Conservation (phyloP, 495 filamentous ascomycete species). For the Penicillium pulvis region DNA sequence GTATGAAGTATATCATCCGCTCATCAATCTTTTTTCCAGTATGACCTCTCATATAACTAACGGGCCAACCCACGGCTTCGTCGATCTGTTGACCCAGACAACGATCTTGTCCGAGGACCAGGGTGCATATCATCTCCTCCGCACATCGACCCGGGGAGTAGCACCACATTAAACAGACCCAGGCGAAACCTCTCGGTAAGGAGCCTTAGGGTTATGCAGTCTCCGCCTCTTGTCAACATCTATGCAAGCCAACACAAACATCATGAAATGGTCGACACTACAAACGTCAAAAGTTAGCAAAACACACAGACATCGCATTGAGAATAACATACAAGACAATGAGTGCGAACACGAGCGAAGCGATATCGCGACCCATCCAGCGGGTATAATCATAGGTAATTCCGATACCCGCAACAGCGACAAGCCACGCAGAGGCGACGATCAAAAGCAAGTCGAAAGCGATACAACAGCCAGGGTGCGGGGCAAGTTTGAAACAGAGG, state of each 20-base stretch:
- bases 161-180: not conserved
- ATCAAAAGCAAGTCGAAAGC: not conserved
- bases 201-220: not conserved
- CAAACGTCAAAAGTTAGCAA: not conserved
- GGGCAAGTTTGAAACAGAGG: not conserved
- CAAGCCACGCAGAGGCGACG: not conserved
- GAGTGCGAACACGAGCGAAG: not conserved
- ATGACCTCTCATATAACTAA: not conserved
- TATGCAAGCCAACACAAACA: constrained; percentile 2
- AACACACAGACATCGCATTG: not conserved
- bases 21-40: not conserved
- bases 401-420: not conserved
- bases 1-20: not conserved
- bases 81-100: not conserved
- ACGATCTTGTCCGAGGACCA: too few relatives aligned
- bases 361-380: not conserved
- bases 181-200: not conserved
- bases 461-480: constrained; percentile 1
- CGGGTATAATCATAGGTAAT: not conserved
- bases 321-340: not conserved
- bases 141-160: not conserved
- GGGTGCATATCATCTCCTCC: not conserved
- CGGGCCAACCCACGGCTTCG: not conserved
- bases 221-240: not conserved
- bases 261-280: constrained; percentile 1